Conservation (phyloP, 2,329 filamentous ascomycete species). For the Claviceps cyperi region DNA sequence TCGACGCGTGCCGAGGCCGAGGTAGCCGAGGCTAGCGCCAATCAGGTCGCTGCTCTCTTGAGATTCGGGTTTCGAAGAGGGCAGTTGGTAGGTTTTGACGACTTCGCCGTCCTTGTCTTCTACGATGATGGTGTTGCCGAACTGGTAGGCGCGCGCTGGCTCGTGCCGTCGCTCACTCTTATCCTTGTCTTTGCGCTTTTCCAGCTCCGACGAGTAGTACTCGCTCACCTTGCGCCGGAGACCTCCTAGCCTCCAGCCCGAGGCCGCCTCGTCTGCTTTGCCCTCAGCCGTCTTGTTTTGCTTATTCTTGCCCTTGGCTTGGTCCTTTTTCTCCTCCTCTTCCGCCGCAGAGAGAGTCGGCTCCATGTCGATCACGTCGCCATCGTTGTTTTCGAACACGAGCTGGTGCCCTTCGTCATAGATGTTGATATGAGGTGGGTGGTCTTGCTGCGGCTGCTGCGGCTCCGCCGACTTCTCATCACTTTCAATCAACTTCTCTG, state of each 20-base stretch:
- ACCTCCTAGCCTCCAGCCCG: constrained; percentile 20
- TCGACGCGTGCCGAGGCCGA: constrained; percentile 36
- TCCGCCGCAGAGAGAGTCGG: constrained; percentile 7
- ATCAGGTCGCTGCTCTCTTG: constrained; percentile 24
- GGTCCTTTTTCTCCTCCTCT: neutral
- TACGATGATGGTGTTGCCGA: constrained; percentile 76
- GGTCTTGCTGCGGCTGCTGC: neutral
- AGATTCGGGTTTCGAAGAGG: constrained; percentile 32
- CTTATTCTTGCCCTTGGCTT: neutral
- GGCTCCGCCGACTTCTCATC: constrained; percentile 8
- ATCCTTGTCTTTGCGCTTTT: constrained; percentile 47
- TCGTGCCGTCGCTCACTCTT: constrained; percentile 48
- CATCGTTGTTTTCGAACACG: constrained; percentile 72
- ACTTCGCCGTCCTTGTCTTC: constrained; percentile 80
- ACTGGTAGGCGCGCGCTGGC: constrained; percentile 72
- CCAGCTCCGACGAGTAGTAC: constrained; percentile 44
- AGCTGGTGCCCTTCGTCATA: constrained; percentile 71
- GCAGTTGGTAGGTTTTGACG: constrained; percentile 68
- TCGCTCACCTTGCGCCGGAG: constrained; percentile 36
- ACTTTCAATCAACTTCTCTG: constrained; percentile 12
- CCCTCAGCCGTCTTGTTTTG: neutral
- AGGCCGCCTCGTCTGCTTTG: constrained; percentile 2
- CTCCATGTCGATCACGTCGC: constrained; percentile 65
- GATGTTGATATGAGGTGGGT: constrained; percentile 39
- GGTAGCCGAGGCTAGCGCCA: constrained; percentile 35